Evolutionary conservation across 2,329 filamentous ascomycete genomes (phyloP).

Genomic region (Celoporthe dispersa): DNA sequence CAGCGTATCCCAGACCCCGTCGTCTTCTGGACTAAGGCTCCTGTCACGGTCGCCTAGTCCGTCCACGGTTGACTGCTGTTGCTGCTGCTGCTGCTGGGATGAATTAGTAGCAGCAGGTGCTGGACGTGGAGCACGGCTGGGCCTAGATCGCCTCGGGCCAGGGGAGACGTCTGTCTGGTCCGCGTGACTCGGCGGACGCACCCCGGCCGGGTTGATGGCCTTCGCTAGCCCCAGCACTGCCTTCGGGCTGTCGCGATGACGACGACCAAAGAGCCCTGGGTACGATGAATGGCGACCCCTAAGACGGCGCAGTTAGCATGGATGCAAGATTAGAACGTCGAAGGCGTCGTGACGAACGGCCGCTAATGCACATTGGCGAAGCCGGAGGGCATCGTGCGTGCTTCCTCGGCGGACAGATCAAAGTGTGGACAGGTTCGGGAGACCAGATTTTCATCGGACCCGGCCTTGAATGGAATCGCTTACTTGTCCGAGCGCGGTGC

Average conservation of each 20-base stretch:
- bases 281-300: constrained; percentile 7
- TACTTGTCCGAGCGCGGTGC: constrained; percentile 20
- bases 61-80: constrained; percentile 41
- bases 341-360: not conserved
- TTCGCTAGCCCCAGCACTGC: not conserved
- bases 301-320: constrained; percentile 19
- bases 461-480: constrained; percentile 18
- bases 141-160: constrained; percentile 18
- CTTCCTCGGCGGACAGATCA: not conserved
- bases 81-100: constrained; percentile 6
- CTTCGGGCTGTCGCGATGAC: not conserved
- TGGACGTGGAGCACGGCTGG: constrained; percentile 14
- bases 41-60: constrained; percentile 84
- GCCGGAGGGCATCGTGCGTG: not conserved
- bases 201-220: not conserved
- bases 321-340: not conserved
- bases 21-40: constrained; percentile 74
- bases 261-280: not conserved
- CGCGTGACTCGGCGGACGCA: constrained; percentile 1
- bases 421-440: not conserved
- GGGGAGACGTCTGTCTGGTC: constrained; percentile 20
- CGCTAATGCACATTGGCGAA: not conserved
- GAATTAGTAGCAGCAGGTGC: constrained; percentile 8
- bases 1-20: constrained; percentile 78
- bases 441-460: not conserved